Evolutionary conservation across 306 rosid species (phyloP).

Genomic region (Hylodesmum podocarpum): DNA sequence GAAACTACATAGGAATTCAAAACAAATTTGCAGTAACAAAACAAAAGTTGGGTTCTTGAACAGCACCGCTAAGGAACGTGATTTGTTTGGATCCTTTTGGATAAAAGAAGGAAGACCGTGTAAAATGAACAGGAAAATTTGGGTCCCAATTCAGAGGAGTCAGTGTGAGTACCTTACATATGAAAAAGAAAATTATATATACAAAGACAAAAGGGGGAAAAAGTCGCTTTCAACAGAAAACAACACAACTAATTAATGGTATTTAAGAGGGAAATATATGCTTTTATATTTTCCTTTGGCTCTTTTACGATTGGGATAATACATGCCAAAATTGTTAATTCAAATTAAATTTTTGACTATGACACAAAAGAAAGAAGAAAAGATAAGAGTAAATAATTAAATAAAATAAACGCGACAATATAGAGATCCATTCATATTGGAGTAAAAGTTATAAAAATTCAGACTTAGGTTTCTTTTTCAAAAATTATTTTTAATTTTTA

Average conservation of each 20-base stretch:
- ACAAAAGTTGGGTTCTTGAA: background rate
- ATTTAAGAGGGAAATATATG: background rate
- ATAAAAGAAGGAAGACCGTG: conserved; percentile 12
- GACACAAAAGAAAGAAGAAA: background rate
- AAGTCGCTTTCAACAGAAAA: conserved; percentile 16
- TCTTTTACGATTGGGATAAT: background rate
- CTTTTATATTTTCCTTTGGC: conserved; percentile 1
- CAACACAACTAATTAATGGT: conserved; percentile 22
- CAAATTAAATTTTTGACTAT: background rate
- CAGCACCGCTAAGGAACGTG: background rate
- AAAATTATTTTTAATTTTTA: too few relatives aligned
- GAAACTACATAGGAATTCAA: too few relatives aligned
- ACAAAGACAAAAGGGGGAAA: background rate
- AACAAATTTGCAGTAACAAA: too few relatives aligned
- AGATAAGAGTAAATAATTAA: background rate
- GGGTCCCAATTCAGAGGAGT: background rate
- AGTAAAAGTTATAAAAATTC: too few relatives aligned
- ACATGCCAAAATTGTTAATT: background rate
- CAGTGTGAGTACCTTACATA: background rate
- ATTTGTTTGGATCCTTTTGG: background rate
- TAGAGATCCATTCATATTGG: too few relatives aligned
- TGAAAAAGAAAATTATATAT: background rate
- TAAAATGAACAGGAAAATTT: conserved; percentile 17
- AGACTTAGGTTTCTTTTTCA: background rate
- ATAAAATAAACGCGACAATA: background rate